phyloP scores from a whole-genome alignment of 495 filamentous ascomycete species.

The Xylaria castorea region DNA sequence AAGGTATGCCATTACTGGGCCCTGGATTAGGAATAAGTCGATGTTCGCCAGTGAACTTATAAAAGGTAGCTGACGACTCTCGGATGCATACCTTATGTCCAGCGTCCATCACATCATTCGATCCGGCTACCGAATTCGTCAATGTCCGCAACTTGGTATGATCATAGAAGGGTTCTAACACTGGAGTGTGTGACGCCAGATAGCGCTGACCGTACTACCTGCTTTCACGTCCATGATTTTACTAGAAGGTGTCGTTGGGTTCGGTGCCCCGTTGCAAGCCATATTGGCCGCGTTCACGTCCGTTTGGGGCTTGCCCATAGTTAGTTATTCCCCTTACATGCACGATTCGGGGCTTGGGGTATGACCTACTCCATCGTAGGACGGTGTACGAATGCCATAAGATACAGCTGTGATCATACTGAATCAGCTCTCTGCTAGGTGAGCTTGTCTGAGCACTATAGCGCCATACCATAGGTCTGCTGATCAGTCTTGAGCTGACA shows the following conservation, averaged over 20 bases:
- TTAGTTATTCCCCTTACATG: not conserved
- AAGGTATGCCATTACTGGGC: slow-evolving; percentile 57
- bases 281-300: slow-evolving; percentile 58
- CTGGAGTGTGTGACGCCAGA: slow-evolving; percentile 59
- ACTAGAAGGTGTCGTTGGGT: slow-evolving; percentile 53
- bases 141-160: not conserved
- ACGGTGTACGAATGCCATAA: slow-evolving; percentile 48
- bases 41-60: not conserved
- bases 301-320: slow-evolving; percentile 49
- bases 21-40: slow-evolving; percentile 25
- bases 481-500: slow-evolving; percentile 44
- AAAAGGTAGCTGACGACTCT: not conserved
- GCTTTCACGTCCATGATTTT: slow-evolving; percentile 57
- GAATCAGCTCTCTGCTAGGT: not conserved
- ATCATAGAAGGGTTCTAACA: slow-evolving; percentile 28
- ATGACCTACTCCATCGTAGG: slow-evolving; percentile 46
- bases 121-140: slow-evolving; percentile 36
- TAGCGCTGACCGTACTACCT: slow-evolving; percentile 54
- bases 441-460: not conserved
- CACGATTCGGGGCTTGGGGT: not conserved
- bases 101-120: slow-evolving; percentile 56
- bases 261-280: slow-evolving; percentile 64
- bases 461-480: slow-evolving; percentile 33
- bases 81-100: slow-evolving; percentile 46
- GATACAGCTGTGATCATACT: slow-evolving; percentile 24